Base-by-base conservation (phyloP, 2,329 filamentous ascomycete species). In the Cladosporium sp. region DNA sequence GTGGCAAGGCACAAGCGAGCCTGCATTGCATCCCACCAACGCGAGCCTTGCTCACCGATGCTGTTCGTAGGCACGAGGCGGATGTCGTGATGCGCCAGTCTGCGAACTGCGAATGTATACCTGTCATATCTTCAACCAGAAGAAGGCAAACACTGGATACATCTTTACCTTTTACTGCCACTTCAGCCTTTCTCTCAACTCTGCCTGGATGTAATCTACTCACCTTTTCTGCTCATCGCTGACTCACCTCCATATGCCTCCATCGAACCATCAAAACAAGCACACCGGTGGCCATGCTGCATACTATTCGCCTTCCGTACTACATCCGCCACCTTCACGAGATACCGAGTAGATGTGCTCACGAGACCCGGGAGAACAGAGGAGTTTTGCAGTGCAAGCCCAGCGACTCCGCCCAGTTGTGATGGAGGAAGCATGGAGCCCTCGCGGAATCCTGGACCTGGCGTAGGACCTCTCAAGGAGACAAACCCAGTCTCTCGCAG, bases 21-120 rank as follows among this genome's bases (percentile, higher is more conserved):
- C 52, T 55, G 31, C 52, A 31, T 55, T 55, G 52, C 52, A 55
- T 55, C 18, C 26, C 28, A 55, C 18, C 52, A 29, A 53, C 29
- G 52, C 52, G 29, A 55, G 52, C 40, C n/a, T 21, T 11, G 6
- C 40, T 46, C 40, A 46, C 40, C 40, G 40, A 46, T 23, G 40
- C 40, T 46, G 40, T 46, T 21, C n/a, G 3, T 12, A 12, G 40
- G 2, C n/a, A 46, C n/a, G 40, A 46, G 11, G 11, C 40, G 8
- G n/a, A 12, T 23, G 8, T 46, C 10, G 40, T 46, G 40, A 46
- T 5, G n/a, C 14, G 40, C n/a, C 40, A 21, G n/a, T 21, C 40
- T 46, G 40, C 10, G 40, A 46, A 46, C 40, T 23, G 40, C 40
- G n/a, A 21, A 1, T 23, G 8, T 21, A 12, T 46, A 8, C 40